A percentile compares a stretch with the other conserved stretches of the same genome.
These are phyloP conservation scores for Beauveria sp. DNA, from an alignment of 2,329 filamentous ascomycete species.

Conservation along the genomic window DNA sequence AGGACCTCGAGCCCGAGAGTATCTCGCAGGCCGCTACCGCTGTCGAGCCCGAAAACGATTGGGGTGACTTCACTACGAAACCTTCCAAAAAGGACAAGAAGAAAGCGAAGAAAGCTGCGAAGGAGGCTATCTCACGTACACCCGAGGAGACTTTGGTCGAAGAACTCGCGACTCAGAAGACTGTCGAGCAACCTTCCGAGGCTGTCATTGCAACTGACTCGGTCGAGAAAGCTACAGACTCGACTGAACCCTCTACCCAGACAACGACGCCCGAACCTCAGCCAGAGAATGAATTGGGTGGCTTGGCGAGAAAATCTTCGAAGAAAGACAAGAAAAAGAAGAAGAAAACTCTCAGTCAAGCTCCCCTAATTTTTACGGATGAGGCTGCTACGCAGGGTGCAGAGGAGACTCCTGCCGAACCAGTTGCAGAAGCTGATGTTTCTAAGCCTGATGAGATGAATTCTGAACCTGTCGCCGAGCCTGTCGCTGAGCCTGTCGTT, in stretches of 20 bases:
- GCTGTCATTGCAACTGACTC: neutral
- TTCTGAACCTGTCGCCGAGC: neutral
- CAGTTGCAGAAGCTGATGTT: neutral
- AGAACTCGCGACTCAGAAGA: neutral
- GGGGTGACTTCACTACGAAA: slow-evolving; percentile 22
- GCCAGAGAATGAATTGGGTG: neutral
- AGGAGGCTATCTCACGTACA: neutral
- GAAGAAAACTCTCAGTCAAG: slow-evolving; percentile 15
- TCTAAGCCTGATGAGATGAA: neutral
- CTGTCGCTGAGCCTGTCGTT: neutral
- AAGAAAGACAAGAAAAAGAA: slow-evolving; percentile 27
- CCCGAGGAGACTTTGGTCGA: neutral
- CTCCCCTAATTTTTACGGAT: neutral
- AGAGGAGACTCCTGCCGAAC: neutral
- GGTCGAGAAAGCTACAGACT: neutral
- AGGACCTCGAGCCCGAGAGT: slow-evolving; percentile 15
- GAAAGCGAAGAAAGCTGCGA: slow-evolving; percentile 13
- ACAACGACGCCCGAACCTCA: neutral
- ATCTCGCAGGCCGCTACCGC: slow-evolving; percentile 17
- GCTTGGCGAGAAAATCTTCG: neutral
- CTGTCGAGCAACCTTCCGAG: neutral
- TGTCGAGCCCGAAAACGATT: slow-evolving; percentile 21
- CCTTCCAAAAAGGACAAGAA: slow-evolving; percentile 26
- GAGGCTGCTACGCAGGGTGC: neutral
- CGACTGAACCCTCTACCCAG: neutral